Evolutionary conservation across 2,329 filamentous ascomycete genomes (phyloP), one percentile per base, ranked within the genome.

Genomic region (Samsoniella hepiali): DNA sequence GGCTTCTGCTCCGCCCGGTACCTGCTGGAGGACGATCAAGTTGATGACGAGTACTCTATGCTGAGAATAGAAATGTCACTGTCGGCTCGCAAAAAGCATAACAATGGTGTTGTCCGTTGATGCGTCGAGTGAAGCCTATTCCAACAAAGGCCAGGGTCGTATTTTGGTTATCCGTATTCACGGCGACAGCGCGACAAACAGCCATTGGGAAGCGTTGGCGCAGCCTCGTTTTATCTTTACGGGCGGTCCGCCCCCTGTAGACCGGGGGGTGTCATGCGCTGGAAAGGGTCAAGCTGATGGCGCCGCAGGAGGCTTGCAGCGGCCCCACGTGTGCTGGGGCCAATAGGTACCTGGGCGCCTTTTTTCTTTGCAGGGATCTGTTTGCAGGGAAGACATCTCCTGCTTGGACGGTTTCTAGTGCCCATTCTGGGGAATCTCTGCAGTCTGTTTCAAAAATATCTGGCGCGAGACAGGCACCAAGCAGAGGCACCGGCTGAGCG

Each of bases 261-360:
- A 22, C 17, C 8, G 8, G 38, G 38, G 38, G 5, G 17, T 45
- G 29, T 49, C 44, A 36, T 44, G 53, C 53, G 22, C 27, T 55
- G 53, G 10, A 40, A 13, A 13, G 34, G n/a, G 8, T n/a, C n/a
- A n/a, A 22, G 34, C 32, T n/a, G 8, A 34, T 36, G 22, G 42
- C 40, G 55, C 44, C 45, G 45, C 27, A 56, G 31, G 51, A 62
- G 59, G 59, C 51, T 56, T 50, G 51, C 42, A 42, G 42, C 59
- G 13, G 32, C 51, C 51, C 59, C 59, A 56, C 59, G 42, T 62
- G 51, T 32, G 44, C 40, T 44, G 40, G 34, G 40, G 34, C 34
- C 34, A 40, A 54, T 36, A 31, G 22, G 22, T 22, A 22, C 22
- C 22, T 22, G 22, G 22, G 22, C 22, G 22, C 22, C n/a, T n/a